These are phyloP conservation scores for Trypanosoma congolense DNA, from an alignment of 208 protist genomes.

Conservation along the genomic window DNA sequence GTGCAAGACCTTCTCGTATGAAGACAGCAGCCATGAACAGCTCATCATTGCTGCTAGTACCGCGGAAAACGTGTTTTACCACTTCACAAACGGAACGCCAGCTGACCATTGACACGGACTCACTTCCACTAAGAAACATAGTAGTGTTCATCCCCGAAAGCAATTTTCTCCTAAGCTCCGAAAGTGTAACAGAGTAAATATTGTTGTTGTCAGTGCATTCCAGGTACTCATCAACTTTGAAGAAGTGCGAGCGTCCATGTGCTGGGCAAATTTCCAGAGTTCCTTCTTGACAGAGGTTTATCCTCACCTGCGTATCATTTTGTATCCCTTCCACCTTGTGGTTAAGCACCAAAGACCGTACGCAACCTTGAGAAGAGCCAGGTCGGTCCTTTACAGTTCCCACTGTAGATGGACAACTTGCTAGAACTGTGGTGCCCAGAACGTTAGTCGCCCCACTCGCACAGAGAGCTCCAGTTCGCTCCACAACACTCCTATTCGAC, in stretches of 20 bases:
- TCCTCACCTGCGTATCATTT: slow-evolving; percentile 1
- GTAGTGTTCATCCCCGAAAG: slow-evolving; percentile 53
- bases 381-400: neutral
- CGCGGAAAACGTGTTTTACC: slow-evolving; percentile 30
- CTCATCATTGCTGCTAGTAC: slow-evolving; percentile 29
- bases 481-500: too few species aligned
- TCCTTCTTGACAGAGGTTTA: slow-evolving; percentile 16
- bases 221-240: slow-evolving; percentile 61
- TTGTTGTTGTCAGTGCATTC: slow-evolving; percentile 23
- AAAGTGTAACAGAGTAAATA: slow-evolving; percentile 42
- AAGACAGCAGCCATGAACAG: slow-evolving; percentile 41
- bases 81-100: slow-evolving; percentile 34
- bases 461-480: too few species aligned
- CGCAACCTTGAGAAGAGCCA: neutral
- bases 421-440: neutral
- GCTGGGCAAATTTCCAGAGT: slow-evolving; percentile 38
- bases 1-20: slow-evolving; percentile 33
- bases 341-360: slow-evolving; percentile 23
- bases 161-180: slow-evolving; percentile 45
- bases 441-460: neutral
- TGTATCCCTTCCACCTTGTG: neutral
- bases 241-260: slow-evolving; percentile 36
- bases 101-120: slow-evolving; percentile 23
- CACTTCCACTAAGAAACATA: slow-evolving; percentile 42
- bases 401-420: neutral